Conservation (phyloP, 108 stramenopile genomes). For the Pinguiococcus pyrenoidosus region DNA sequence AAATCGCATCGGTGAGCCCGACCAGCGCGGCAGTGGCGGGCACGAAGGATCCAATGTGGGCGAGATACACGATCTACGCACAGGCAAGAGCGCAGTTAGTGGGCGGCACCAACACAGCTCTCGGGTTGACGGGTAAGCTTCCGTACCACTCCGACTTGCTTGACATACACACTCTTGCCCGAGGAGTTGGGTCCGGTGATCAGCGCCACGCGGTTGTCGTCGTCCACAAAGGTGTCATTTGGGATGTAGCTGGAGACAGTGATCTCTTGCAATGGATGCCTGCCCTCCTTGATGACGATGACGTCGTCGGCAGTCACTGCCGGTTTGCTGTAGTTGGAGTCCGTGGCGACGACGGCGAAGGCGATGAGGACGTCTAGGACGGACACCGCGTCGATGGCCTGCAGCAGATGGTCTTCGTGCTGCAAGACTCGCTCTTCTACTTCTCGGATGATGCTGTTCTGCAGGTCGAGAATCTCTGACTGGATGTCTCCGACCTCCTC, state of each 20-base stretch:
- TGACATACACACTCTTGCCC: slow-evolving; percentile 83
- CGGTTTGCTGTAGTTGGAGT: slow-evolving; percentile 66
- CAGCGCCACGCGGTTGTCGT: slow-evolving; percentile 48
- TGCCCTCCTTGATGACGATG: slow-evolving; percentile 69
- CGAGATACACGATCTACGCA: slow-evolving; percentile 71
- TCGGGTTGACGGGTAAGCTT: too few species aligned
- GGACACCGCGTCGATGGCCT: slow-evolving; percentile 57
- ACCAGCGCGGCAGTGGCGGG: slow-evolving; percentile 69
- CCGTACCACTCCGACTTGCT: slow-evolving; percentile 46
- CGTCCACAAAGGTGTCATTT: slow-evolving; percentile 61
- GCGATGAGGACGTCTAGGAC: slow-evolving; percentile 75
- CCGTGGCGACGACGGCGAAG: slow-evolving; percentile 61
- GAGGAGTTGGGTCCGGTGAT: slow-evolving; percentile 85
- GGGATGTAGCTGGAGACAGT: slow-evolving; percentile 70
- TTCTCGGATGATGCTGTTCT: slow-evolving; percentile 58
- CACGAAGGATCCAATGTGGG: slow-evolving; percentile 75
- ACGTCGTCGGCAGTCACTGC: slow-evolving; percentile 37
- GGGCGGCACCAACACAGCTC: not conserved
- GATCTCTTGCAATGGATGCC: slow-evolving; percentile 82
- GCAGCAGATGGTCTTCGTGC: slow-evolving; percentile 56
- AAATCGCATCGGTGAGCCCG: slow-evolving; percentile 68
- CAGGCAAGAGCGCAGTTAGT: not conserved
- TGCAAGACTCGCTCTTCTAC: slow-evolving; percentile 79
- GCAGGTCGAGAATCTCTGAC: slow-evolving; percentile 64
- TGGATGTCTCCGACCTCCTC: slow-evolving; percentile 77